Evolutionary conservation across 805 yeast genomes (phyloP).

Genomic region (Torulaspora maleeae): DNA sequence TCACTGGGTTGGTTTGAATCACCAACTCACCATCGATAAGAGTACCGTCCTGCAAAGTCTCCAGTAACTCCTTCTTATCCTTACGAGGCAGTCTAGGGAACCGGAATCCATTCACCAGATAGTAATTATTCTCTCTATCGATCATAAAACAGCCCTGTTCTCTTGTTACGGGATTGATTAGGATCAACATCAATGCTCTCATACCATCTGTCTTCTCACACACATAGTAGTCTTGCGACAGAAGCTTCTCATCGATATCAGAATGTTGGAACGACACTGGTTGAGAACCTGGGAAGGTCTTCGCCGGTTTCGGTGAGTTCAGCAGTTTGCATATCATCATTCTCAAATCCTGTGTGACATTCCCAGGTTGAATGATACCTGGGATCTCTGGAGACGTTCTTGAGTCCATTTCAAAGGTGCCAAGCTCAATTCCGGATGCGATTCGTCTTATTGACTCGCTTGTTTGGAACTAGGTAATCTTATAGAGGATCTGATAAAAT

Average conservation of each 20-base stretch:
- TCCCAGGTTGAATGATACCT: slow-evolving; percentile 71
- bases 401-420: slow-evolving; percentile 7
- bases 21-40: slow-evolving; percentile 94
- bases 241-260: slow-evolving; percentile 60
- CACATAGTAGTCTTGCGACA: slow-evolving; percentile 76
- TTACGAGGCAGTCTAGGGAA: slow-evolving; percentile 55
- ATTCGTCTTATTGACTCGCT: background rate
- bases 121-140: slow-evolving; percentile 84
- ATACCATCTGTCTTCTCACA: slow-evolving; percentile 96
- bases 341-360: slow-evolving; percentile 62
- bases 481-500: background rate
- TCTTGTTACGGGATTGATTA: slow-evolving; percentile 58
- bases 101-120: slow-evolving; percentile 74
- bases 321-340: slow-evolving; percentile 61
- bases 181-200: slow-evolving; percentile 68
- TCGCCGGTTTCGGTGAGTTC: slow-evolving; percentile 46
- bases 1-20: slow-evolving; percentile 52
- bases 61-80: slow-evolving; percentile 31
- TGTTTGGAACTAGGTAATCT: background rate
- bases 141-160: slow-evolving; percentile 88
- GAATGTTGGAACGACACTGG: slow-evolving; percentile 83
- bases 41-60: slow-evolving; percentile 76
- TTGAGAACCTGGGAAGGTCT: slow-evolving; percentile 83
- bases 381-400: slow-evolving; percentile 68
- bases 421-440: no score